These are phyloP conservation scores for Salix caprea DNA, from an alignment of 345 rosid genomes.

Conservation along the genomic window DNA sequence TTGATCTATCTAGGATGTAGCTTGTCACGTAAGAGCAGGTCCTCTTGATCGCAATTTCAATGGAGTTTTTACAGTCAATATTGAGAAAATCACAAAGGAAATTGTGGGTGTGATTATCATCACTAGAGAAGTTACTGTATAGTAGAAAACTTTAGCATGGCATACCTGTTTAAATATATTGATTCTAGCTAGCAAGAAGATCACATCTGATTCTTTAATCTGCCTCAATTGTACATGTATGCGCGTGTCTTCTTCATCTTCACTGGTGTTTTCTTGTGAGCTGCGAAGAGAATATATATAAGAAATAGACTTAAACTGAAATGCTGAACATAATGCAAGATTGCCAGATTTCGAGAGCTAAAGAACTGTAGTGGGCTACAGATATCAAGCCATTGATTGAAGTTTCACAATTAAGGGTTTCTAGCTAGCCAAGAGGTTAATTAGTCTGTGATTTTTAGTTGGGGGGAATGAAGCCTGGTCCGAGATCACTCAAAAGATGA, in stretches of 20 bases:
- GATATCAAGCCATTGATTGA: not conserved
- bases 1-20: not conserved
- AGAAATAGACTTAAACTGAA: not conserved
- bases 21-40: not conserved
- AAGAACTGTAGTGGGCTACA: not conserved
- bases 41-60: not conserved
- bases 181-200: not conserved
- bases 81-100: not conserved
- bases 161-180: not conserved
- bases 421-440: no score
- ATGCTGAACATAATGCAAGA: not conserved
- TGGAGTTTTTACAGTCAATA: not conserved
- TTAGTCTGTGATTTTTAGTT: slow-evolving; percentile 12
- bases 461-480: slow-evolving; percentile 70
- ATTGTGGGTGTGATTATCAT: not conserved
- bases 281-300: not conserved
- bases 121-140: not conserved
- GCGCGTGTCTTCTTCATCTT: not conserved
- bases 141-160: not conserved
- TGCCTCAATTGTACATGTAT: not conserved
- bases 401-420: not conserved
- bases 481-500: slow-evolving; percentile 38
- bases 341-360: not conserved
- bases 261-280: not conserved
- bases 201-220: not conserved